Percentiles rank a stretch among this genome's conserved stretches.
phyloP scores from a whole-genome alignment of 2,329 filamentous ascomycete species.

The Talaromyces sp. region DNA sequence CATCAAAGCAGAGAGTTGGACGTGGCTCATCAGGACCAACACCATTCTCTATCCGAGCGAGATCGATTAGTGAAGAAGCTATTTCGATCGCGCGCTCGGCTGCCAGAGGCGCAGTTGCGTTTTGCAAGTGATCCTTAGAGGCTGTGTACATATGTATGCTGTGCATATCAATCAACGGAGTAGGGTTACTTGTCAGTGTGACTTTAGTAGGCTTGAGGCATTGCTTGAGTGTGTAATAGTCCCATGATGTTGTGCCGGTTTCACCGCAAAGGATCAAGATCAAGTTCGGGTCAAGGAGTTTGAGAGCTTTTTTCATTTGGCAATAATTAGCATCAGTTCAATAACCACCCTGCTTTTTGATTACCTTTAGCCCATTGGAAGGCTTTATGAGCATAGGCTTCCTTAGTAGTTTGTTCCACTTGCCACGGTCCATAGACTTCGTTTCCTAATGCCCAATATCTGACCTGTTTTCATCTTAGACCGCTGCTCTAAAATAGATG shows the following conservation, averaged over 20 bases:
- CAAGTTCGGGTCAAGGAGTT: constrained; percentile 60
- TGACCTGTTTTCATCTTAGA: constrained; percentile 47
- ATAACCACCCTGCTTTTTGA: background rate
- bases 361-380: constrained; percentile 58
- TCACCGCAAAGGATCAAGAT: constrained; percentile 72
- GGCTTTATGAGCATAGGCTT: constrained; percentile 57
- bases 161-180: constrained; percentile 69
- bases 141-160: constrained; percentile 77
- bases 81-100: constrained; percentile 74
- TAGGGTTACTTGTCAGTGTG: constrained; percentile 38
- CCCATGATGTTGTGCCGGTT: constrained; percentile 67
- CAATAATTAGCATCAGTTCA: background rate
- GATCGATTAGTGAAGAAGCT: constrained; percentile 65
- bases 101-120: constrained; percentile 62
- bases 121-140: constrained; percentile 52
- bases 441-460: constrained; percentile 85
- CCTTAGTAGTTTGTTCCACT: constrained; percentile 58
- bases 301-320: constrained; percentile 29
- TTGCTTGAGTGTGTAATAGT: constrained; percentile 68
- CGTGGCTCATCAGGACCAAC: constrained; percentile 55
- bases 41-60: constrained; percentile 66
- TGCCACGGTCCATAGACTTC: constrained; percentile 62
- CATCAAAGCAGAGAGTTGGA: constrained; percentile 75
- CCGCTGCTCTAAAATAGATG: background rate
- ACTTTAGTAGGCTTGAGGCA: constrained; percentile 55